phyloP scores from a whole-genome alignment of 768 basidiomycete species.

The Lactarius trivialis region DNA sequence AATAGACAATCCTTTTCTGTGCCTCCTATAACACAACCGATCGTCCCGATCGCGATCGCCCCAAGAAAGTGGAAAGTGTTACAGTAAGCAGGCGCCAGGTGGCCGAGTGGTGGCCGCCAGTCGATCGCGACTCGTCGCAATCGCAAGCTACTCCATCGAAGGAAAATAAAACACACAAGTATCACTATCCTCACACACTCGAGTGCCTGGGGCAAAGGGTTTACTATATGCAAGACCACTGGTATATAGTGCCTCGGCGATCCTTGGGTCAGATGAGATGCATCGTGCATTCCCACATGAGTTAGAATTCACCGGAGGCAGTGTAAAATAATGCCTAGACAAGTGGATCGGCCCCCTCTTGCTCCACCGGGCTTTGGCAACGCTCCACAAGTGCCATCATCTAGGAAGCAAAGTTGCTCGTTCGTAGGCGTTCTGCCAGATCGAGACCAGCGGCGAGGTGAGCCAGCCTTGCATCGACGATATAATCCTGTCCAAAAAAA shows the following conservation, averaged over 20 bases:
- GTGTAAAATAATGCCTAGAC: slow-evolving; percentile 7
- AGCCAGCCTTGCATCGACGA: slow-evolving; percentile 71
- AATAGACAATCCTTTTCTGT: slow-evolving; percentile 12
- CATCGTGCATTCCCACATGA: slow-evolving; percentile 12
- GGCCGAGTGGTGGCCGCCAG: too few species aligned
- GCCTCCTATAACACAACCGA: neutral
- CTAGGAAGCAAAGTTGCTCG: slow-evolving; percentile 22
- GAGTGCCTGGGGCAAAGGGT: slow-evolving; percentile 17
- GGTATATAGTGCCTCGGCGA: neutral
- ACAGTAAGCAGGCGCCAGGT: neutral
- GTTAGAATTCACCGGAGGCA: slow-evolving; percentile 1
- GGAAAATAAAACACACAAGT: neutral
- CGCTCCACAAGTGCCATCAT: neutral
- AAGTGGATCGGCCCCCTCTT: neutral
- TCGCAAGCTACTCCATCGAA: neutral
- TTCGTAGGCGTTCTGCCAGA: slow-evolving; percentile 39
- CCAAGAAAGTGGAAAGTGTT: neutral
- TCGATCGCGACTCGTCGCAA: too few species aligned
- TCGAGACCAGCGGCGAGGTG: slow-evolving; percentile 69
- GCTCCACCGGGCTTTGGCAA: neutral
- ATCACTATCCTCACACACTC: neutral
- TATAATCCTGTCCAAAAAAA: slow-evolving; percentile 32
- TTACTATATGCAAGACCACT: slow-evolving; percentile 1
- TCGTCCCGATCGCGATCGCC: slow-evolving; percentile 9
- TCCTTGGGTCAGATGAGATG: slow-evolving; percentile 7